Evolutionary conservation across 495 filamentous ascomycete species (phyloP), one percentile per base, ranked within the genome.

Genomic region (Opeltia flavorubescens): DNA sequence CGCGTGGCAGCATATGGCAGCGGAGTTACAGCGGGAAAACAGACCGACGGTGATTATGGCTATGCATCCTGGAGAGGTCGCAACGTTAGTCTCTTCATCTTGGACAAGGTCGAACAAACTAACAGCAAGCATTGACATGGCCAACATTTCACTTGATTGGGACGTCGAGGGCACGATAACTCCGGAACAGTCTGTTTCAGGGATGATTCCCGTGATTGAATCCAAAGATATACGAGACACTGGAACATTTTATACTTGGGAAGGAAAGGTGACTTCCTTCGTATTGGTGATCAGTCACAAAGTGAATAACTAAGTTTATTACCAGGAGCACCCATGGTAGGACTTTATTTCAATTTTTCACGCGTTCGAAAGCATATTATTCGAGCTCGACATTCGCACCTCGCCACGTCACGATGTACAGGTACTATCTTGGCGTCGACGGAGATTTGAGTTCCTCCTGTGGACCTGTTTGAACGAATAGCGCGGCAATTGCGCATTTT

Each of bases 231-330:
- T 62, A 2, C 60, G 64, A 23, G 66, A 72, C 30, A 68, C 59
- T 47, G 73, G 70, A 12, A 75, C 67, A 9, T 77, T 77, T 54
- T 76, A 70, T 70, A 70, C 68, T 5, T 76, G 69, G 69, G 64
- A 75, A 42, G 62, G 69, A 39, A 65, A 66, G 47, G 68, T 69
- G 38, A 20, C 6, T 1, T 6, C 21, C 25, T 25, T 12, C 21
- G 20, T n/a, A 48, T n/a, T n/a, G 11, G 18, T 41, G 38, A 4
- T 51, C 64, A 51, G 52, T 11, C 20, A 26, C 20, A 7, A 24
- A 15, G 15, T 35, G 25, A 20, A 25, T 46, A 8, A 13, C 33
- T 15, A 29, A 11, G 31, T 34, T 23, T 20, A 4, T 0, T 9
- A 20, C 21, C 42, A 46, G 28, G 43, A 46, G 43, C 31, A 46